Conservation (phyloP, 2,329 filamentous ascomycete genomes). For the Zymoseptoria pseudotritici region DNA sequence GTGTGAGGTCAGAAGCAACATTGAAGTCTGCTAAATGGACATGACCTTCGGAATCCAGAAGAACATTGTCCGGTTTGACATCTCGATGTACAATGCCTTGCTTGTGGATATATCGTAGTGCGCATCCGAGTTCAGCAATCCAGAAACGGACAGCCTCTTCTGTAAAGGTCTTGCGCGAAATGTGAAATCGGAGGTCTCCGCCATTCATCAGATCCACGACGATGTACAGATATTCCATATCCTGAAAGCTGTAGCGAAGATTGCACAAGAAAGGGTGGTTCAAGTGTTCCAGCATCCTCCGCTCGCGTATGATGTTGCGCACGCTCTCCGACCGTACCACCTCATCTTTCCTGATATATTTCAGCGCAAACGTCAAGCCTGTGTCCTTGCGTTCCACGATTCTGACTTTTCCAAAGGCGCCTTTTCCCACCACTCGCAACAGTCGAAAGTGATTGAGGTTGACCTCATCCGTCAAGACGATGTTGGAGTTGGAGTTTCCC, state of each 20-base stretch:
- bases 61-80: constrained; percentile 85
- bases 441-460: constrained; percentile 97
- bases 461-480: constrained; percentile 89
- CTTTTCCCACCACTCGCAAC: constrained; percentile 89
- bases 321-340: constrained; percentile 97
- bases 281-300: constrained; percentile 94
- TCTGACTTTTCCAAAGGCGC: constrained; percentile 95
- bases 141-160: constrained; percentile 96
- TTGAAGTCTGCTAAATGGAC: constrained; percentile 99
- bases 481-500: constrained; percentile 93
- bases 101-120: constrained; percentile 74
- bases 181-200: constrained; percentile 93
- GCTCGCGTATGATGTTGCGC: constrained; percentile 93
- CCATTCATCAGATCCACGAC: constrained; percentile 98
- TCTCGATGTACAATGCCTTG: constrained; percentile 88
- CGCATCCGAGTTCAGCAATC: constrained; percentile 91
- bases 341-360: constrained; percentile 97
- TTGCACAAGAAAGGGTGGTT: constrained; percentile 99
- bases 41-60: constrained; percentile 82
- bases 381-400: constrained; percentile 98
- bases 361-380: constrained; percentile 85
- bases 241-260: constrained; percentile 96
- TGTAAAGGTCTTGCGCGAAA: constrained; percentile 94
- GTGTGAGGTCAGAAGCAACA: constrained; percentile 86
- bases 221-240: constrained; percentile 98